Evolutionary conservation across 1,284 basidiomycete genomes (phyloP).

Genomic region (Heterobasidion annosum): DNA sequence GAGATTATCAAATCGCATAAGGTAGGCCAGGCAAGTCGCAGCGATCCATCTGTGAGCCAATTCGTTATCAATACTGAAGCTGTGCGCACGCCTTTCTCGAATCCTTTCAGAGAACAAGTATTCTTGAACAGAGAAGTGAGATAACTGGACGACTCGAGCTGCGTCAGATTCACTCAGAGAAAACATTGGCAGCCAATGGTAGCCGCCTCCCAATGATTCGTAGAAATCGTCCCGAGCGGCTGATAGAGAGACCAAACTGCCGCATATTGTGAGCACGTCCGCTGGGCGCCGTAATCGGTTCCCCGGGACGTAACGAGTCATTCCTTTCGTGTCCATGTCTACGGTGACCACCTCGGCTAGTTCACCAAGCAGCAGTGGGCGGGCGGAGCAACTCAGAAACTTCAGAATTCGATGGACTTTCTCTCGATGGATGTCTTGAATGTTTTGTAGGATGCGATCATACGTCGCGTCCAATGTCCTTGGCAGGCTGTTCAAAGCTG

Average conservation of each 20-base stretch:
- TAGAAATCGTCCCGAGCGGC: no score
- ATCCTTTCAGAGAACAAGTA: neutral
- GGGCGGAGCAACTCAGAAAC: neutral
- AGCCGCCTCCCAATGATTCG: no score
- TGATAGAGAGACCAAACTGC: no score
- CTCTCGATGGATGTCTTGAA: neutral
- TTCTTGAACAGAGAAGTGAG: neutral
- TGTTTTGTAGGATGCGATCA: slow-evolving; percentile 1
- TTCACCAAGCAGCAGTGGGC: neutral
- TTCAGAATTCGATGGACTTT: slow-evolving; percentile 1
- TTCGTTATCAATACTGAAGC: neutral
- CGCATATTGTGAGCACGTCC: no score
- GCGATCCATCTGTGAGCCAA: neutral
- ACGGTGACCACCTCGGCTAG: neutral
- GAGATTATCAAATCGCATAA: neutral
- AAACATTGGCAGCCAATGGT: no score
- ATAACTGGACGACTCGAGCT: neutral
- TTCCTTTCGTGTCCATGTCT: neutral
- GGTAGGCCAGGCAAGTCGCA: neutral
- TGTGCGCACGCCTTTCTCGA: neutral
- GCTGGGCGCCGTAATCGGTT: no score
- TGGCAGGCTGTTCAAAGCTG: neutral
- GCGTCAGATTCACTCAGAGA: no score
- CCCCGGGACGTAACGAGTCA: neutral
- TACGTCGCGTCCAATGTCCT: slow-evolving; percentile 4